Conservation (phyloP, 73 alveolate genomes). For the Chromera velia region DNA sequence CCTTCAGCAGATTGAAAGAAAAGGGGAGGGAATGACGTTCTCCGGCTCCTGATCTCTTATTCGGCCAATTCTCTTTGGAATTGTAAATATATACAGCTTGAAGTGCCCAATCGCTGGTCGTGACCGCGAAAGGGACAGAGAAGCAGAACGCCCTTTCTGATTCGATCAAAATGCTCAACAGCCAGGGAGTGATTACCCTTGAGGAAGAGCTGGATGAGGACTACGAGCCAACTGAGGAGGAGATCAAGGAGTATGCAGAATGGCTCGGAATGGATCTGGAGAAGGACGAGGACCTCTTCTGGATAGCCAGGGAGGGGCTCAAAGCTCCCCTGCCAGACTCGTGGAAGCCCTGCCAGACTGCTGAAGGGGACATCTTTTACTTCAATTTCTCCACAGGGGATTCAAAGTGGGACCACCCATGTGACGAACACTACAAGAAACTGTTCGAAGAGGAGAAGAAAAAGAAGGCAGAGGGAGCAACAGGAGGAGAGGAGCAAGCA, state of each 20-base stretch:
- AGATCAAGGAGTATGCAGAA: conserved; percentile 20
- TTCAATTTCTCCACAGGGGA: conserved; percentile 39
- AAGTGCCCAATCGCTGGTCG: no score
- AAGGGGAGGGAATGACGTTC: no score
- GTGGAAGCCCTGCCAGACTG: conserved; percentile 56
- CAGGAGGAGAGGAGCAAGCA: not conserved
- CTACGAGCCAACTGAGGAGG: conserved; percentile 64
- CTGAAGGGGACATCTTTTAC: conserved; percentile 47
- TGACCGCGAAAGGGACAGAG: no score
- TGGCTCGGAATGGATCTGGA: conserved; percentile 47
- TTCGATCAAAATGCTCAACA: no score
- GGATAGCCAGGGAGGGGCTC: conserved; percentile 56
- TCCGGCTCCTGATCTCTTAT: no score
- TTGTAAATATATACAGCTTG: no score
- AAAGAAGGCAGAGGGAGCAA: not conserved
- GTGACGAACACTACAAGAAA: conserved; percentile 41
- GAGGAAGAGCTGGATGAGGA: conserved; percentile 75
- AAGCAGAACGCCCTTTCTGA: no score
- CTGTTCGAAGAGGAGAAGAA: conserved; percentile 23
- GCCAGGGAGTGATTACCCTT: no score
- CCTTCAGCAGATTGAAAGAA: no score
- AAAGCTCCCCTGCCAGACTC: conserved; percentile 57
- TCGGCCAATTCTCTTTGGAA: no score
- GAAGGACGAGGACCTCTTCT: conserved; percentile 43
- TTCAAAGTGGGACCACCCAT: conserved; percentile 48